Conservation (phyloP, 1,284 basidiomycete genomes). For the Polyporus tsugae region DNA sequence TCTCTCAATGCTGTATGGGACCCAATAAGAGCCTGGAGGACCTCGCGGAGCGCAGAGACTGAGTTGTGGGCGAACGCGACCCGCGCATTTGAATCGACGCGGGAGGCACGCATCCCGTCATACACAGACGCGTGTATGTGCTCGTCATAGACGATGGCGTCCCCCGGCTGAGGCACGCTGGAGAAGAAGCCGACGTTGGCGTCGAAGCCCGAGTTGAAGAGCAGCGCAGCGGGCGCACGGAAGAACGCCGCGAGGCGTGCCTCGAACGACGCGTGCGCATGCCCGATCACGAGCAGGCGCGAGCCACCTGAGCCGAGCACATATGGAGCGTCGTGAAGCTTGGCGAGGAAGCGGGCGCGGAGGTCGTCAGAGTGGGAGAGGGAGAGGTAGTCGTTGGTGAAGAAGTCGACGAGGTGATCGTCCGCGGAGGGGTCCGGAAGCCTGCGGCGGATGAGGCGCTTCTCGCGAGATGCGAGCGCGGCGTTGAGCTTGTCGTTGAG, state of each 20-base stretch:
- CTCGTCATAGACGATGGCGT: slow-evolving; percentile 87
- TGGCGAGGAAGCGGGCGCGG: slow-evolving; percentile 62
- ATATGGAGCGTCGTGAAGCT: slow-evolving; percentile 59
- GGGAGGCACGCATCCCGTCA: slow-evolving; percentile 84
- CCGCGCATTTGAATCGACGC: slow-evolving; percentile 56
- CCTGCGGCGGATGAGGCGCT: slow-evolving; percentile 66
- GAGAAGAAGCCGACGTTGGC: slow-evolving; percentile 93
- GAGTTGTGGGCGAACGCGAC: slow-evolving; percentile 82
- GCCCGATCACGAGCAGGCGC: slow-evolving; percentile 85
- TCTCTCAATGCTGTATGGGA: slow-evolving; percentile 46
- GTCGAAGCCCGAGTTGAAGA: slow-evolving; percentile 97
- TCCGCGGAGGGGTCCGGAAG: slow-evolving; percentile 59
- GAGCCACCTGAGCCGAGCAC: slow-evolving; percentile 93
- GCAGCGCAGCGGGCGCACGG: slow-evolving; percentile 69
- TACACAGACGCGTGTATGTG: slow-evolving; percentile 94
- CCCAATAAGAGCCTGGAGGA: slow-evolving; percentile 51
- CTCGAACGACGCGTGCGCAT: slow-evolving; percentile 76
- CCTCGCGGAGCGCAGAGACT: slow-evolving; percentile 54
- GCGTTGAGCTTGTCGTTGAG: slow-evolving; percentile 51
- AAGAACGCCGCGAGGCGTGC: slow-evolving; percentile 73
- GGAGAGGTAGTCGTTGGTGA: slow-evolving; percentile 95
- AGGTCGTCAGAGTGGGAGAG: slow-evolving; percentile 73
- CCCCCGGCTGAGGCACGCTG: slow-evolving; percentile 80
- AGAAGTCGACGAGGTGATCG: slow-evolving; percentile 71
- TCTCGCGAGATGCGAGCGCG: slow-evolving; percentile 68